Conservation (phyloP, 805 yeast species). For the Ogataea minuta region DNA sequence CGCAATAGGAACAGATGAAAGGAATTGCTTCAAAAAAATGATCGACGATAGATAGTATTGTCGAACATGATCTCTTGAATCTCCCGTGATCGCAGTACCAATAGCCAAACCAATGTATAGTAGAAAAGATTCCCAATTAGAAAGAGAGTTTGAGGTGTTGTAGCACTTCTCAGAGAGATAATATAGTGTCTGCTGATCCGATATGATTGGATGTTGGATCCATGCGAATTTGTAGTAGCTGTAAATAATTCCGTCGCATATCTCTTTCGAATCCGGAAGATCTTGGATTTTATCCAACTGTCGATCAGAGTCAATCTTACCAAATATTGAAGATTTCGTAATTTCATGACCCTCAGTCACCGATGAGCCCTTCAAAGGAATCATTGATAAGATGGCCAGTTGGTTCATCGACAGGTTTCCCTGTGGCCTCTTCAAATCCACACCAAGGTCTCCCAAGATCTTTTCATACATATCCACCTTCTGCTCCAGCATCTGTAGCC, state of each 20-base stretch:
- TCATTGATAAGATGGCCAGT: slow-evolving; percentile 16
- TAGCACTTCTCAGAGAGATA: slow-evolving; percentile 7
- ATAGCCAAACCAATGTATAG: slow-evolving; percentile 17
- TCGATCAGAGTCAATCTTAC: slow-evolving; percentile 9
- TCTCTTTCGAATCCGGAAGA: slow-evolving; percentile 10
- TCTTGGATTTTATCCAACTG: neutral
- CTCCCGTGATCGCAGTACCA: slow-evolving; percentile 22
- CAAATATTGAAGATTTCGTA: slow-evolving; percentile 18
- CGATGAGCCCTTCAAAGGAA: slow-evolving; percentile 16
- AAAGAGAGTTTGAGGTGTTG: neutral
- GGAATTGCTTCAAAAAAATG: slow-evolving; percentile 13
- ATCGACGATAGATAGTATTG: slow-evolving; percentile 17
- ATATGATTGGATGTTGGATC: slow-evolving; percentile 23
- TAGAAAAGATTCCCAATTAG: slow-evolving; percentile 15
- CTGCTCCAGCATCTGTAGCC: slow-evolving; percentile 5
- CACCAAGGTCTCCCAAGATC: slow-evolving; percentile 6
- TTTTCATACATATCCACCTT: slow-evolving; percentile 3
- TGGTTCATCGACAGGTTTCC: slow-evolving; percentile 12
- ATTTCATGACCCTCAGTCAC: slow-evolving; percentile 11
- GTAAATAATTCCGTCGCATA: slow-evolving; percentile 9
- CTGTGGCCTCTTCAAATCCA: neutral
- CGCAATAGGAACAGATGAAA: slow-evolving; percentile 10
- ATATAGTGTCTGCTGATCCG: slow-evolving; percentile 8
- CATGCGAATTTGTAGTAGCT: slow-evolving; percentile 21
- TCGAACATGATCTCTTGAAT: slow-evolving; percentile 7